Conservation (phyloP, 2,329 filamentous ascomycete genomes). For the Aureobasidium namibiae region DNA sequence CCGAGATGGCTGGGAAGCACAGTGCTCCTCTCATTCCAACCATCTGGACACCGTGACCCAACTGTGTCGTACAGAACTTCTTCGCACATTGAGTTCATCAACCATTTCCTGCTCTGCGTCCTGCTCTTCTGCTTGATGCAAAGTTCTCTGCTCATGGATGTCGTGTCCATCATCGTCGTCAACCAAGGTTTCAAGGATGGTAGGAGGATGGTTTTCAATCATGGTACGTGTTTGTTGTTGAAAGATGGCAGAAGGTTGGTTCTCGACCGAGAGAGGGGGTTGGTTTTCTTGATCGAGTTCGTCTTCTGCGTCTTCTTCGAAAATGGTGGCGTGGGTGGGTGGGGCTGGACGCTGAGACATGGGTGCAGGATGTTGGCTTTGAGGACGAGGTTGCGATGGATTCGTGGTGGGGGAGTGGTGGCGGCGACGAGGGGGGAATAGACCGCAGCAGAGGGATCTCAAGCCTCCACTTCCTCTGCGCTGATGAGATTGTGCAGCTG, state of each 20-base stretch:
- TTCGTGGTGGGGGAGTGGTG: neutral
- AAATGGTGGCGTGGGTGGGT: neutral
- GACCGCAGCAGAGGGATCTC: neutral
- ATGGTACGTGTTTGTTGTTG: neutral
- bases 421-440: neutral
- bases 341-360: neutral
- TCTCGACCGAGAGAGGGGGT: neutral
- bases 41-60: conserved; percentile 7
- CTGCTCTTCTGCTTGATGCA: neutral
- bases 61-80: neutral
- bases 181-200: neutral
- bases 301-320: neutral
- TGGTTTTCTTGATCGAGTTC: neutral
- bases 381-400: no score
- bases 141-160: no score
- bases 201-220: no score
- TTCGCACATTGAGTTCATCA: no score
- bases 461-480: neutral
- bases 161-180: no score
- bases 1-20: no score
- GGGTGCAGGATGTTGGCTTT: neutral
- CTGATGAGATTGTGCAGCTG: neutral
- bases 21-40: neutral
- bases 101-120: no score
- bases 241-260: no score